These are phyloP conservation scores for Pelargonium cotyledonis DNA, from an alignment of 441 rosid genomes.

Conservation along the genomic window DNA sequence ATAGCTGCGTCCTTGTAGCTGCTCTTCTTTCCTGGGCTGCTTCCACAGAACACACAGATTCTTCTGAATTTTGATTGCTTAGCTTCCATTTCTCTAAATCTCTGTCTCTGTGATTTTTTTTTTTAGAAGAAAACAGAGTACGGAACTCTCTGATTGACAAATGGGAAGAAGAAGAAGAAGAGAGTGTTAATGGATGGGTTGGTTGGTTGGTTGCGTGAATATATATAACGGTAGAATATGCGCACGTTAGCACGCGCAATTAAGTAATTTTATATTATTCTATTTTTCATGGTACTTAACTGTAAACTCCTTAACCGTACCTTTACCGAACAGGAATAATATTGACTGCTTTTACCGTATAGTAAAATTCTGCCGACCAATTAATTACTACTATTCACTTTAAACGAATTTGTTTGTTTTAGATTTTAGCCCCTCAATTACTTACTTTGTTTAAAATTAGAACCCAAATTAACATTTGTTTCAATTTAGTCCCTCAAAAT, in stretches of 20 bases:
- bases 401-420: no score
- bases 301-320: not conserved
- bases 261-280: not conserved
- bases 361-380: not conserved
- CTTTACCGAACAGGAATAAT: not conserved
- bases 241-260: slow-evolving; percentile 20
- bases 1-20: slow-evolving; percentile 77
- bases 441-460: no score
- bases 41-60: slow-evolving; percentile 91
- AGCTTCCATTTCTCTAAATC: slow-evolving; percentile 46
- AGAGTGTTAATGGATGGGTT: not conserved
- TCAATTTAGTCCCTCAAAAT: no score
- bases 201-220: slow-evolving; percentile 16
- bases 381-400: not conserved
- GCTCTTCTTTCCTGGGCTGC: slow-evolving; percentile 78
- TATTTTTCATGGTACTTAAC: not conserved
- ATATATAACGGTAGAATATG: slow-evolving; percentile 31
- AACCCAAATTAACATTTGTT: no score
- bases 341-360: not conserved
- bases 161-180: not conserved
- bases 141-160: no score
- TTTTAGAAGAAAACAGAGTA: not conserved
- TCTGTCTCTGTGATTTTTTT: slow-evolving; percentile 18
- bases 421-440: no score
- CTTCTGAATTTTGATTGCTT: slow-evolving; percentile 58